Base-by-base conservation (phyloP, 208 protist genomes). In the Crithidia brevicula region DNA sequence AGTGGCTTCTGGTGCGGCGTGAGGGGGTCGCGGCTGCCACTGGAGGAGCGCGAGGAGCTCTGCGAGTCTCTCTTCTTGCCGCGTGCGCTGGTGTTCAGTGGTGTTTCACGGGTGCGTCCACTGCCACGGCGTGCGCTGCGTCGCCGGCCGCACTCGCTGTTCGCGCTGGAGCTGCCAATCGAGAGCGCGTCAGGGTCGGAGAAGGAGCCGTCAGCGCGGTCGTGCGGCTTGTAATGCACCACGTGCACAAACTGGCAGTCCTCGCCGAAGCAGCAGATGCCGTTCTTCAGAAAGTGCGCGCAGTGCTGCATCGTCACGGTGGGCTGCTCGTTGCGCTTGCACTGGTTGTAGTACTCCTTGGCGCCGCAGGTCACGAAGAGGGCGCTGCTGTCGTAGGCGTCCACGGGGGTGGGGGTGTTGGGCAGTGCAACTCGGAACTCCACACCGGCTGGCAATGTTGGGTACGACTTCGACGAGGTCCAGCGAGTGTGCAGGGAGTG, bases 201-300 rank as follows among this genome's bases (percentile, higher is more conserved):
- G 47, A 61, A 47, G 13, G 78, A 84, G 31, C 25, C 57, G 10
- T 92, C 81, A 27, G 38, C 40, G n/a, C 81, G 70, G 16, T 64
- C 54, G 47, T 64, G 69, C 15, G 77, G 61, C 15, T 75, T 72
- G 73, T 89, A 85, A 59, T 88, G 81, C 36, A 86, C 62, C 1
- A 89, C 86, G 50, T 92, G 86, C 25, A 92, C 83, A 57, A 92
- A 92, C 56, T 88, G 79, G 59, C 86, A 92, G 59, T 85, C 79
- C 49, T 82, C 72, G n/a, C 86, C 86, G 65, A 92, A 92, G 62
- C 86, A 92, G 65, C 86, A 92, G 27, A 88, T 82, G n/a, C 86
- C 86, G 61, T 92, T 92, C 50, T 87, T 88, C 5, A 83, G 85
- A 71, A 82, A 93, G 63, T 93, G 85, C 4, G 83, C 82, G 51